A percentile compares a stretch with the other conserved stretches of the same genome.
Conservation (phyloP, 176 grass and related monocot genomes). For the Poa pratensis region DNA sequence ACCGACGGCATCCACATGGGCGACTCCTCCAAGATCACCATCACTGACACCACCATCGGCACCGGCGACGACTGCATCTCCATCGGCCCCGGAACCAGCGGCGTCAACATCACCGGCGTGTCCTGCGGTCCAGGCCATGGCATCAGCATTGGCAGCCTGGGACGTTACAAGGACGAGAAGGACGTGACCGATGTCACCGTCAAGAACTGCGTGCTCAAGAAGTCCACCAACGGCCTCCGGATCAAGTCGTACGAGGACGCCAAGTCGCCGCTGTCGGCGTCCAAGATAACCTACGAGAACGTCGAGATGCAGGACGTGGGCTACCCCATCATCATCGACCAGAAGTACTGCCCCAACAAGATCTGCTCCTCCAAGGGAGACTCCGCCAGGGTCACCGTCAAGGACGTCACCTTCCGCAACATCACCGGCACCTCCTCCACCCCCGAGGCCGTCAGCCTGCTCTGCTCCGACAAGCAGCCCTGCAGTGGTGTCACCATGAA, state of each 20-base stretch:
- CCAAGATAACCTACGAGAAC: conserved; percentile 59
- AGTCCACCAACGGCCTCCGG: conserved; percentile 56
- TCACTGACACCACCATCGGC: conserved; percentile 51
- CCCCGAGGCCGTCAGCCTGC: conserved; percentile 47
- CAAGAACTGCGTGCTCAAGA: conserved; percentile 58
- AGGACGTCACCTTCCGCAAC: conserved; percentile 56
- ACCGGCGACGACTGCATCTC: conserved; percentile 76
- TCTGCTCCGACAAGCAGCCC: conserved; percentile 52
- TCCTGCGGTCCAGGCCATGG: conserved; percentile 74
- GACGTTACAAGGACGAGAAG: conserved; percentile 66
- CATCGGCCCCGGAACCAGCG: conserved; percentile 46
- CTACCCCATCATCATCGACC: conserved; percentile 67
- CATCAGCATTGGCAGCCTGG: conserved; percentile 70
- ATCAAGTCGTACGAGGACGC: conserved; percentile 69
- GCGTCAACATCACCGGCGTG: conserved; percentile 54
- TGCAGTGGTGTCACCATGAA: conserved; percentile 47
- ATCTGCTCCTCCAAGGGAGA: conserved; percentile 41
- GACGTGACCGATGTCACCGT: conserved; percentile 63
- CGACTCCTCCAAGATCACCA: conserved; percentile 50
- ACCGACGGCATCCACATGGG: conserved; percentile 47
- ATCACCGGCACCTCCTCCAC: conserved; percentile 63
- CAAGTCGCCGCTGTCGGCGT: conserved; percentile 18
- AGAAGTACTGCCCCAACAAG: conserved; percentile 76
- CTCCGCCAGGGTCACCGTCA: conserved; percentile 57
- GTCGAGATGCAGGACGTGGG: conserved; percentile 47